Percentiles rank a stretch among this genome's conserved stretches.
Conservation (phyloP, 208 protist species). For the Leishmania guyanensis region DNA sequence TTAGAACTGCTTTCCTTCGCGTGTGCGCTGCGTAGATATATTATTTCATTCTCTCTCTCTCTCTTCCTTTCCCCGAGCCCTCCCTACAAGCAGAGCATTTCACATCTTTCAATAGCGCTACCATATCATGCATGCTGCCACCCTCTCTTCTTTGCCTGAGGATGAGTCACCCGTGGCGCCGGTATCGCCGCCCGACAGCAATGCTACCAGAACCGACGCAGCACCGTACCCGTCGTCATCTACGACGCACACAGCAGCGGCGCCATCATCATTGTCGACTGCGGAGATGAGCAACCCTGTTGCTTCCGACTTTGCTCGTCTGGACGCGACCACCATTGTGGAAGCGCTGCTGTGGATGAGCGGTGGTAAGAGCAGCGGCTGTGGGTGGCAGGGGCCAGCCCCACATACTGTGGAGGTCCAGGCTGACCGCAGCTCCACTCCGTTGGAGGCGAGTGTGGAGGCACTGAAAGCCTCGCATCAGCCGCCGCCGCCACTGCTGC, state of each 20-base stretch:
- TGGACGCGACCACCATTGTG: conserved; percentile 8
- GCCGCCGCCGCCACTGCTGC: neutral
- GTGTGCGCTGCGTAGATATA: neutral
- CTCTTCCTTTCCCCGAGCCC: neutral
- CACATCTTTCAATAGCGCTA: no score
- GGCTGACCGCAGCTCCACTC: neutral
- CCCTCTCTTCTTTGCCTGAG: neutral
- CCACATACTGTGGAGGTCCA: neutral
- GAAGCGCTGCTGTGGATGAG: conserved; percentile 24
- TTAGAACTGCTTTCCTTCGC: neutral
- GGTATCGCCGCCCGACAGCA: neutral
- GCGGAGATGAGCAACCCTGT: neutral
- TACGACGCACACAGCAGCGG: neutral
- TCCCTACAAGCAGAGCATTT: no score
- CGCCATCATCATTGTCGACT: neutral
- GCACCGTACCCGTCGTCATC: neutral
- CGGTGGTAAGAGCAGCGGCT: neutral
- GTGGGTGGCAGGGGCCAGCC: neutral
- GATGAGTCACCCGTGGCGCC: neutral
- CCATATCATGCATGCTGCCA: neutral
- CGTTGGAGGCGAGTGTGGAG: neutral
- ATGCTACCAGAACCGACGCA: neutral
- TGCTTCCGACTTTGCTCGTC: neutral
- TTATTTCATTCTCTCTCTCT: no score
- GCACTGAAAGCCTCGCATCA: neutral